phyloP scores from a whole-genome alignment of 177 flowering plant genomes.

The Vitis hybrid region DNA sequence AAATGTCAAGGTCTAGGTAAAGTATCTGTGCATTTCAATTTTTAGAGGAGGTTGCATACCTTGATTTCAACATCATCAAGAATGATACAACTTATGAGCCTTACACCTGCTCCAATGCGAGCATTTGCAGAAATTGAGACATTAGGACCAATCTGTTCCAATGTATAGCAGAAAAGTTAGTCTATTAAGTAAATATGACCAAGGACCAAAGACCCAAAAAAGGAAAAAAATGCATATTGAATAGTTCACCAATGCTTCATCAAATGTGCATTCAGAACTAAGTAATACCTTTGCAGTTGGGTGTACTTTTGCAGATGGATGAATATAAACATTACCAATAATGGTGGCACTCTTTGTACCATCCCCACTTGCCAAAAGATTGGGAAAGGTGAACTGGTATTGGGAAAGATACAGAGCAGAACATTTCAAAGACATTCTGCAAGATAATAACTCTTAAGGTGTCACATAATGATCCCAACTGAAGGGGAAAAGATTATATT shows the following conservation, averaged over 20 bases:
- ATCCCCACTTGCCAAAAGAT: constrained; percentile 84
- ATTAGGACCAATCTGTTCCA: constrained; percentile 88
- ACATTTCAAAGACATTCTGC: constrained; percentile 93
- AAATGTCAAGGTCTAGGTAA: neutral
- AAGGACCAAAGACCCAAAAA: neutral
- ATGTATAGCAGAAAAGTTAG: constrained; percentile 3
- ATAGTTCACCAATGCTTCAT: no score
- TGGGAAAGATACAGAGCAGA: constrained; percentile 83
- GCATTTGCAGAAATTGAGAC: constrained; percentile 98
- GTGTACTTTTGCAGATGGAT: constrained; percentile 98
- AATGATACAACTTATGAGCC: constrained; percentile 87
- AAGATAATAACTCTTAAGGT: neutral
- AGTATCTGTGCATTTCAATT: no score
- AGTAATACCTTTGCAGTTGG: constrained; percentile 83
- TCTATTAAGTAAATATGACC: neutral
- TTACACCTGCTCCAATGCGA: constrained; percentile 86
- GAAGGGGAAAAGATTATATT: neutral
- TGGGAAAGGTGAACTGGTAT: constrained; percentile 63
- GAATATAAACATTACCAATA: constrained; percentile 80
- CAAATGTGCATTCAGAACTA: no score
- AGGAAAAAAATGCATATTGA: neutral
- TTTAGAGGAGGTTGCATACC: constrained; percentile 37
- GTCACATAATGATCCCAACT: neutral
- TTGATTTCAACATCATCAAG: constrained; percentile 90
- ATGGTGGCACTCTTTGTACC: constrained; percentile 70